Evolutionary conservation across 2,329 filamentous ascomycete species (phyloP), one percentile per base, ranked within the genome.

Genomic region (Zymoseptoria passerinii): DNA sequence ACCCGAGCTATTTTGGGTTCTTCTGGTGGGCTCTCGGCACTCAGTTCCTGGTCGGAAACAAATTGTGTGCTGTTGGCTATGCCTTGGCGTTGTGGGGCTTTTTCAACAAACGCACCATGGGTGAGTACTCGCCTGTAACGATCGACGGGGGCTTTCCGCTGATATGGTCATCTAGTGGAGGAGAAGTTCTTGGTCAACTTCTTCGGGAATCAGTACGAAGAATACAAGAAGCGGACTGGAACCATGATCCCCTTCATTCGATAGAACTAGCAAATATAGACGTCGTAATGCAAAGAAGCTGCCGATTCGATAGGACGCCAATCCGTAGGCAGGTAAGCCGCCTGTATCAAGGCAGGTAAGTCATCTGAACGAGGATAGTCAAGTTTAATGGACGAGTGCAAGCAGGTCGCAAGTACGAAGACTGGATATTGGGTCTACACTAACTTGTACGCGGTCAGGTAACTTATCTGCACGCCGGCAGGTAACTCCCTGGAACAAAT

Each of bases 11-110:
- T 75, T 96, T 97, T 77, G 94, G 92, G 3, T 99, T 96, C 77
- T 99, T 96, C 75, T 97, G 91, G 85, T 99, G 92, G 92, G 90
- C 89, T 0, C 70, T 97, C n/a, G 94, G 94, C 4, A 96, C 92
- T 10, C 94, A 99, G 78, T 70, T 97, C 50, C 84, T 95, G 56
- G 79, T 96, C 63, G 92, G 92, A 18, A 99, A 99, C 74, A 75
- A 82, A 8, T 64, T 95, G 1, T 95, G 90, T 71, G 84, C 95
- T 58, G 65, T 86, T 6, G 88, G 75, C 1, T 97, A 95, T 76
- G 75, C 83, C 0, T 72, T 81, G 7, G 87, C 95, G 16, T 73
- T 99, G 65, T 96, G 90, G 90, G 80, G 77, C 60, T 99, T 99
- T 73, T 99, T 99, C 71, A 80, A 78, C 16, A 76, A 72, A 10